Evolutionary conservation across 1,139 yeast genomes (phyloP), one percentile per base, ranked within the genome.

Genomic region (Pneumocystis murina): DNA sequence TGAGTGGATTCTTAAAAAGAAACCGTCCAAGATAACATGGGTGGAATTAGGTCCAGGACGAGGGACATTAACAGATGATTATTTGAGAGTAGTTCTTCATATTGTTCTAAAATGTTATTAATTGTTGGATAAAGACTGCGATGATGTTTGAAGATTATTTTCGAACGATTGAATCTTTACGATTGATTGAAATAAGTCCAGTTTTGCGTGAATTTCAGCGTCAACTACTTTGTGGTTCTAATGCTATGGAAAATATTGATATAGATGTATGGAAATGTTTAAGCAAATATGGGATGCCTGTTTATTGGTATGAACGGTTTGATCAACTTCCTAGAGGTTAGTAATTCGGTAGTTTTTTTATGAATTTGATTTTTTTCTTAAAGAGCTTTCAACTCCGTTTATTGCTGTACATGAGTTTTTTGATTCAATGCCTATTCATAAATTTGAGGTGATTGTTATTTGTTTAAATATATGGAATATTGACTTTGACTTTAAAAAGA

Each of bases 11-110:
- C 74, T 77, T 2, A 91, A 86, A 69, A 77, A 78, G 1, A 74
- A 73, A 58, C 87, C 90, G 0, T 41, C 68, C 1, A 68, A 71
- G 8, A 75, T 85, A 40, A 77, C 85, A 64, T 70, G 88, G n/a
- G 77, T 87, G n/a, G 96, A 88, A 72, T 83, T 87, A 72, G 96
- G 96, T 0, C 96, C 96, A 0, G 96, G 96, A 4, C 79, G 80
- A 69, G 96, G 96, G 0, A 87, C 96, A 0, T 75, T 88, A 69
- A 84, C 87, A 83, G 77, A 78, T 69, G 96, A 88, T 71, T 75
- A 81, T 59, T 71, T 88, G 67, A 67, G 79, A 36, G 72, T 66
- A 38, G 28, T 65, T 74, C 66, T 75, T 83, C 60, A 8, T 20
- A 14, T 48, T 24, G 14, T 2, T 28, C 12, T 10, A 16, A 14